Evolutionary conservation across 345 rosid genomes (phyloP), one percentile per base, ranked within the genome.

Genomic region (Eutrema japonicum): DNA sequence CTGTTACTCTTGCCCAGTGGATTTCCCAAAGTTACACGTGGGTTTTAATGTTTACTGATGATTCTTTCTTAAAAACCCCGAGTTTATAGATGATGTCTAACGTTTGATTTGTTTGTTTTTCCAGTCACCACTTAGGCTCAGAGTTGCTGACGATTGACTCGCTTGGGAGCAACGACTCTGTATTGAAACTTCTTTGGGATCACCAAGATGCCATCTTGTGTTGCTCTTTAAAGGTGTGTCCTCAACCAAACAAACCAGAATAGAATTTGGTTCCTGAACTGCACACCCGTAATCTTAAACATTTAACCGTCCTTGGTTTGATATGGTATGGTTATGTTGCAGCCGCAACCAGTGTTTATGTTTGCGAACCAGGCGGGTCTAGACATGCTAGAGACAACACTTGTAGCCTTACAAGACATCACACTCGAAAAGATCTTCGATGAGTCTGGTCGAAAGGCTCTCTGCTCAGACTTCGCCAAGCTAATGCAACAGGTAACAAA

Each of bases 301-400:
- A 33, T 8, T 16, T 6, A 37, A 47, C 40, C 8, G 7, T 37
- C 2, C 40, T 49, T 2, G 13, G 13, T 52, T 35, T 73, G 10
- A 68, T 30, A 37, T 52, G 16, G 32, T 37, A 10, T 62, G 18
- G 33, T 53, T 10, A 46, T 84, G 35, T 56, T 87, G 82, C 86
- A 96, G 99, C 79, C 96, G 2, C 77, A 74, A 41, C 97, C 98
- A 0, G 92, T 92, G 64, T 91, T 96, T 82, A 85, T 84, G 73
- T 96, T 96, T 46, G 98, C 97, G 9, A 96, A 96, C 80, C 98
- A 96, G 74, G 99, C 97, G 0, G 99, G 99, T 55, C 87, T 96
- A 10, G 98, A 96, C 86, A 96, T 96, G 99, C 84, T 92, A 48
- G 99, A 96, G 85, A 96, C 99, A 13, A 96, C 99, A 18, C 83